Evolutionary conservation across 495 filamentous ascomycete species (phyloP), one percentile per base, ranked within the genome.

Genomic region (Amniculicola lignicola): DNA sequence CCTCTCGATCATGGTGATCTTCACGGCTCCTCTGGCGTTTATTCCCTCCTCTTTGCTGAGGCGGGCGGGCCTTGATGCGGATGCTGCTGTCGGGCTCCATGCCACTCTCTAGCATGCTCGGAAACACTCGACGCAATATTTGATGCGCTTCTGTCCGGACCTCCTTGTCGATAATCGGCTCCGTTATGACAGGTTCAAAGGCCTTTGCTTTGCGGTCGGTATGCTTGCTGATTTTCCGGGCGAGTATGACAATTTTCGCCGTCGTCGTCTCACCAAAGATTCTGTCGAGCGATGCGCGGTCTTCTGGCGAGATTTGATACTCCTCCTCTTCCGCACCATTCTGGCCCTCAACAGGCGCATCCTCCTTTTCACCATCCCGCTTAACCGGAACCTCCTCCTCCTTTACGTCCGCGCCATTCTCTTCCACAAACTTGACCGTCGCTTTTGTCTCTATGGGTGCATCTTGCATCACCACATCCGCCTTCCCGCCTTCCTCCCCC

Each of bases 51-150:
- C 50, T 38, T 40, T 53, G 38, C 27, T 45, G 28, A 25, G 75
- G 54, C 16, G 72, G 61, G 3, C 75, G 70, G 4, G 77, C 77
- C n/a, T 73, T 72, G 53, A 89, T 76, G 12, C 71, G 69, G 66
- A 90, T 83, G 4, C 71, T 67, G n/a, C 81, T 78, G 18, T 84
- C 76, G 15, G 66, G 61, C 42, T 82, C 75, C 3, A 84, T 84
- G 35, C 64, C 69, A 0, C 85, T 86, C 51, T 89, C 84, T 10
- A 91, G 70, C 37, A 79, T 76, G n/a, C 77, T 80, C 28, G 70
- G 70, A 68, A 90, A 90, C 18, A 89, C 80, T 4, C 79, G 78
- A 19, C 87, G 83, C n/a, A 90, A 71, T 0, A 73, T 67, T 57
- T 78, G 72, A 68, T 91, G 87, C 19, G 88, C 77, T 36, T 77